Conservation (phyloP, 345 rosid genomes). For the Pugionium dolabratum region DNA sequence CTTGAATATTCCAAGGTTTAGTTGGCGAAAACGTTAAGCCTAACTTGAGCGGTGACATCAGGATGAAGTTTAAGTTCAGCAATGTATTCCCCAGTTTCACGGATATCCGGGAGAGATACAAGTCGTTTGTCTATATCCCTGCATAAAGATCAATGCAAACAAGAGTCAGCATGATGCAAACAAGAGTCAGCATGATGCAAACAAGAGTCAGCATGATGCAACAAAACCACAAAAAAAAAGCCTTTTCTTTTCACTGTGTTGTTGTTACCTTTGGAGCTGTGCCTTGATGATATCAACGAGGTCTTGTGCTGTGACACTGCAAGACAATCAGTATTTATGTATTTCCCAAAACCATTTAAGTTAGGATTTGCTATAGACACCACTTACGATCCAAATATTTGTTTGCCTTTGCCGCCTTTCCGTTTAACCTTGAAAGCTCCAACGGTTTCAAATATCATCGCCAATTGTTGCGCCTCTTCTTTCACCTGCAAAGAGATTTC, state of each 20-base stretch:
- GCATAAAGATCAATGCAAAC: not conserved
- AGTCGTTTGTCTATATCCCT: constrained; percentile 91
- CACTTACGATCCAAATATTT: constrained; percentile 83
- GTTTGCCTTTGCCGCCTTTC: constrained; percentile 90
- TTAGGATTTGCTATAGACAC: not conserved
- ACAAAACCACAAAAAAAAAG: not conserved
- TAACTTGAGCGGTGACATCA: constrained; percentile 80
- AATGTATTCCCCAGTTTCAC: constrained; percentile 87
- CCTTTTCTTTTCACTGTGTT: not conserved
- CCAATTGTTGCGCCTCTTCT: constrained; percentile 92
- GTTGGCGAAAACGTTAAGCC: constrained; percentile 77
- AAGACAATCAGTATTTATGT: constrained; percentile 25
- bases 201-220: not conserved
- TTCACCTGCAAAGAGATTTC: constrained; percentile 58
- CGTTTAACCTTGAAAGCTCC: constrained; percentile 97
- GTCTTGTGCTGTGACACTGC: constrained; percentile 95
- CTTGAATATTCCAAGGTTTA: constrained; percentile 39
- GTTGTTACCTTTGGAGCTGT: constrained; percentile 79
- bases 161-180: not conserved
- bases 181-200: not conserved
- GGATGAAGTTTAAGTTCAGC: constrained; percentile 96
- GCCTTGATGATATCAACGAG: constrained; percentile 89
- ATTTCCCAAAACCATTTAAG: not conserved
- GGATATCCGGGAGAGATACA: constrained; percentile 77
- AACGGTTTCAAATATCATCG: constrained; percentile 73